phyloP scores from a whole-genome alignment of 148 eudicot species.

The Salicornia ramosissima region DNA sequence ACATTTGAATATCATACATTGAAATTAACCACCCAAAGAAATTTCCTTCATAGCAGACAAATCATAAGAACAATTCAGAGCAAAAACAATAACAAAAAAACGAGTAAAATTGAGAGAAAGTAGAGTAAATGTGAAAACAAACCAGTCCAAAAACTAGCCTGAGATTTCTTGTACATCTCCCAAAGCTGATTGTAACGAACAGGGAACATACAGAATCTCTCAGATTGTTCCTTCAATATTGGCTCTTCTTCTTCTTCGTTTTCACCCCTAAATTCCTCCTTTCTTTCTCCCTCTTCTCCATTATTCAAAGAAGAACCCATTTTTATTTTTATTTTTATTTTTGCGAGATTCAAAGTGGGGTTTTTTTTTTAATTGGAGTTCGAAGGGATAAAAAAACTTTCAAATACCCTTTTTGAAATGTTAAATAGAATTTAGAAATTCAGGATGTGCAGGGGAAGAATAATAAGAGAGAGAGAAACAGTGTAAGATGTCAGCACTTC shows the following conservation, averaged over 20 bases:
- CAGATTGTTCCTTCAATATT: slow-evolving; percentile 45
- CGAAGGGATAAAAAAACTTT: slow-evolving; percentile 3
- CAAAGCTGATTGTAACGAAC: slow-evolving; percentile 59
- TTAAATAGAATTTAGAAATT: too few relatives aligned
- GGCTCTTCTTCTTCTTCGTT: slow-evolving; percentile 43
- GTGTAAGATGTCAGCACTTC: too few relatives aligned
- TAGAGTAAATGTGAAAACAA: slow-evolving; percentile 11
- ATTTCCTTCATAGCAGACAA: not conserved
- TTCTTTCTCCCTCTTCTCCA: not conserved
- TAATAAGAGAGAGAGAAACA: too few relatives aligned
- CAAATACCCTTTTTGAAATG: not conserved
- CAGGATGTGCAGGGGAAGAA: too few relatives aligned
- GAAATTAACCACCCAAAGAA: not conserved
- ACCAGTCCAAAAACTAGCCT: slow-evolving; percentile 85
- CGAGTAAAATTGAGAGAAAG: not conserved
- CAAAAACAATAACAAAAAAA: not conserved
- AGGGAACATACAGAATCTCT: slow-evolving; percentile 73
- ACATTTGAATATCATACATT: not conserved
- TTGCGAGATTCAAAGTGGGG: not conserved
- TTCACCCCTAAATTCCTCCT: slow-evolving; percentile 25
- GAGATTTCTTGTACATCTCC: slow-evolving; percentile 82
- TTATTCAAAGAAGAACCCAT: slow-evolving; percentile 28
- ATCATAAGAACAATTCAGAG: too few relatives aligned
- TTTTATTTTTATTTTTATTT: not conserved
- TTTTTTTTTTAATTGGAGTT: not conserved